Evolutionary conservation across 1,284 basidiomycete species (phyloP), one percentile per base, ranked within the genome.

Genomic region (Entoloma clypeatum): DNA sequence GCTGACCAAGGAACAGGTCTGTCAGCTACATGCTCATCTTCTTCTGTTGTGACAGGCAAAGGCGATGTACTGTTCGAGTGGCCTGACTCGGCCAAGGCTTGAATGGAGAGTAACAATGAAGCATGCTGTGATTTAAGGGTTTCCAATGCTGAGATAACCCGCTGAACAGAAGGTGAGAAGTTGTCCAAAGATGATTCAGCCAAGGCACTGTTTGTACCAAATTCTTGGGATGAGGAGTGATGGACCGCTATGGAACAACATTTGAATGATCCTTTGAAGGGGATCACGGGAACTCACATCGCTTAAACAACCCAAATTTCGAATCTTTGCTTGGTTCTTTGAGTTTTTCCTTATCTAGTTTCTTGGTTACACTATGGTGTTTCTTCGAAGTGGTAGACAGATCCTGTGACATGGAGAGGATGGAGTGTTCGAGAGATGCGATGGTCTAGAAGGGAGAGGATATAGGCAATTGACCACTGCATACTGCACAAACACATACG

Each of bases 121-220:
- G 65, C 56, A 52, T 86, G 79, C 43, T 86, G 81, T 10, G 67
- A 54, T 61, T 77, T 83, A 42, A 86, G 68, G n/a, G 65, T 59
- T 23, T 71, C 67, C 17, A 86, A 58, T 1, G 69, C 66, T 10
- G 57, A 54, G 26, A 69, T 59, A 29, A 76, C 59, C 34, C 67
- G 71, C 44, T 74, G 66, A 34, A 69, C 58, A 9, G 63, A 54
- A 6, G 40, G 33, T 5, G 42, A 38, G 10, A 43, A 18, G 8
- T 22, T 27, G 13, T 49, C 49, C 30, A 52, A 31, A 38, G 44
- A 33, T 14, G 36, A 17, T 25, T 21, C 34, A 26, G 49, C 44
- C 7, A 36, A 27, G n/a, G 18, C 39, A 28, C 28, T 41, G 41
- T 48, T 47, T 34, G 44, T 33, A 33, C 41, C 49, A 37, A 51